Base-by-base conservation (phyloP, 2,329 filamentous ascomycete genomes). In the Monilinia laxa region DNA sequence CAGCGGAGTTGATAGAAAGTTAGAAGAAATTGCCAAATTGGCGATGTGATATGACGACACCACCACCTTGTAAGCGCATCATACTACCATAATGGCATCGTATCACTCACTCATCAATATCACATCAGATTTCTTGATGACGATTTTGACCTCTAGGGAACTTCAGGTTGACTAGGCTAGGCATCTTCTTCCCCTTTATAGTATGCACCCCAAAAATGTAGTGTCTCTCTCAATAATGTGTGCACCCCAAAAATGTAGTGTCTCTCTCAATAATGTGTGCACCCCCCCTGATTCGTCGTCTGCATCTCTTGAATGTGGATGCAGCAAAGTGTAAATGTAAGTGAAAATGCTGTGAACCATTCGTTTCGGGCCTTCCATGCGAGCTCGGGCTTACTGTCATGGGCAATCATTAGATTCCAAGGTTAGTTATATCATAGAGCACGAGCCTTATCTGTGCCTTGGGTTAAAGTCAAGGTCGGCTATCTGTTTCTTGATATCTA, bases 321-420 rank as follows among this genome's bases (percentile, higher is more conserved):
- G 45, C 28, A 51, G 47, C 35, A n/a, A 28, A 23, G 1, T 16
- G 45, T 1, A 38, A 12, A 25, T 38, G 57, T 10, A 49, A 12
- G 18, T 38, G 57, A 2, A 49, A 60, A 60, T 60, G 45, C 20
- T 38, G 58, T 60, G 45, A 60, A 51, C 14, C 58, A 38, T 60
- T 51, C 47, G 11, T 51, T 60, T 60, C 45, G 45, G 58, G 58
- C 45, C 45, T 60, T 60, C 31, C 45, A 25, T 51, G 58, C 31
- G 31, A 35, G 31, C 45, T 38, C 20, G 14, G 58, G 45, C 28
- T 60, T 45, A 51, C 45, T 60, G 25, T 51, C 28, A 52, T 35
- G 31, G 31, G 31, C 4, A 6, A 35, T 35, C 31, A 35, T 9
- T 35, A 6, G 5, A 35, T 35, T 28, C 28, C 28, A 28, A 28